These are phyloP conservation scores for Scytalidium sp. DNA, from an alignment of 2,329 filamentous ascomycete genomes.

Conservation along the genomic window DNA sequence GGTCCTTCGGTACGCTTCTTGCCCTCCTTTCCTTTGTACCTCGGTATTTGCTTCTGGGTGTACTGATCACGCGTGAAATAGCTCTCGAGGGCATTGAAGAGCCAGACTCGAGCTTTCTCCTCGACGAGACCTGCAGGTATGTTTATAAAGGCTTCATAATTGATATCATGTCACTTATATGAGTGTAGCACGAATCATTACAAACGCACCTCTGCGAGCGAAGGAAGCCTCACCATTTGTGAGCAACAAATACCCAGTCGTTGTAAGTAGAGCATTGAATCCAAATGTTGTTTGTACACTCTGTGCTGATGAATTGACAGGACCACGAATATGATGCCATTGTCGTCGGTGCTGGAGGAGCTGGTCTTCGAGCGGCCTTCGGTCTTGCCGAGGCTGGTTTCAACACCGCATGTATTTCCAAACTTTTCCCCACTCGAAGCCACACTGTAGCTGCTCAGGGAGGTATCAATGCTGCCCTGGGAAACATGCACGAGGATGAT, in stretches of 20 bases:
- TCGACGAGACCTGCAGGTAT: conserved; percentile 77
- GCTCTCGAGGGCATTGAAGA: conserved; percentile 40
- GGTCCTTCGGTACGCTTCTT: conserved; percentile 50
- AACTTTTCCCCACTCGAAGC: conserved; percentile 76
- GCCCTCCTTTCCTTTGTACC: conserved; percentile 4
- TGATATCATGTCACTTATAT: conserved; percentile 10
- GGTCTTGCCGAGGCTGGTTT: conserved; percentile 85
- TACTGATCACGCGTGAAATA: conserved; percentile 17
- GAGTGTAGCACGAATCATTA: conserved; percentile 73
- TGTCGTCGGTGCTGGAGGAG: conserved; percentile 82
- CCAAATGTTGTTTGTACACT: conserved; percentile 1
- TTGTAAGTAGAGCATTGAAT: conserved; percentile 49
- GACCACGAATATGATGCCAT: conserved; percentile 99
- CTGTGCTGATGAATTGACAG: conserved; percentile 37
- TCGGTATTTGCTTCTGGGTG: conserved; percentile 14
- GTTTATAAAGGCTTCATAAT: conserved; percentile 23
- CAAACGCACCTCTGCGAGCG: conserved; percentile 80
- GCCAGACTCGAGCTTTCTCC: conserved; percentile 77
- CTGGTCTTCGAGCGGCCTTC: conserved; percentile 79
- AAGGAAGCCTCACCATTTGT: conserved; percentile 90
- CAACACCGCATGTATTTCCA: conserved; percentile 81
- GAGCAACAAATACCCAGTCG: conserved; percentile 85
- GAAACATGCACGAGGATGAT: conserved; percentile 97
- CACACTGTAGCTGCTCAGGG: conserved; percentile 82
- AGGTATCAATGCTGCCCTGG: conserved; percentile 83